Conservation (phyloP, 176 grass and related monocot species). For the Zizania latifolia region DNA sequence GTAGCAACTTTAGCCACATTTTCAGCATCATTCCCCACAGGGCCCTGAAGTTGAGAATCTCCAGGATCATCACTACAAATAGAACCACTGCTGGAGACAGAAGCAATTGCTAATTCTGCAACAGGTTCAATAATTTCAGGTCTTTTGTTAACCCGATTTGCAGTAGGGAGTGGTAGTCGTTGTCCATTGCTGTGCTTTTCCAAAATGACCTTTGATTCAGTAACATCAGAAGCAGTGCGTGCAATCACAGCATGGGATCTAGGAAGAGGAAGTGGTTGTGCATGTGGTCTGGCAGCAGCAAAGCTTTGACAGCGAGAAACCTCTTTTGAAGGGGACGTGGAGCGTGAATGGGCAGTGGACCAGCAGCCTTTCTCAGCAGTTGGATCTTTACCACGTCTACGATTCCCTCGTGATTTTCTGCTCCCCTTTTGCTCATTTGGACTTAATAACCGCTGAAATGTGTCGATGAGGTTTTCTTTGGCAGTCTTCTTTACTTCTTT, state of each 20-base stretch:
- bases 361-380: constrained; percentile 67
- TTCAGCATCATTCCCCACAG: constrained; percentile 64
- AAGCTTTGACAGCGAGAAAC: constrained; percentile 97
- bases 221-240: constrained; percentile 73
- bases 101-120: constrained; percentile 60
- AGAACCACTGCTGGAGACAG: constrained; percentile 90
- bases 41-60: constrained; percentile 69
- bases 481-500: constrained; percentile 88
- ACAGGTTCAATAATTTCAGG: constrained; percentile 45
- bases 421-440: constrained; percentile 67
- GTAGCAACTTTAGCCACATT: constrained; percentile 43
- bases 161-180: constrained; percentile 54
- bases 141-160: constrained; percentile 47
- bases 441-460: constrained; percentile 83
- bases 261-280: constrained; percentile 93
- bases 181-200: constrained; percentile 75
- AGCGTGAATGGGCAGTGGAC: constrained; percentile 82
- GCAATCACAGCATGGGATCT: constrained; percentile 42
- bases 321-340: constrained; percentile 82
- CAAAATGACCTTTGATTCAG: constrained; percentile 46
- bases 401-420: constrained; percentile 57
- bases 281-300: constrained; percentile 59
- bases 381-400: constrained; percentile 42
- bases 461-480: constrained; percentile 89
- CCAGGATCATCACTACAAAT: constrained; percentile 77